Base-by-base conservation (phyloP, 192 early-diverging fungal species). In the Umbelopsis sp. region DNA sequence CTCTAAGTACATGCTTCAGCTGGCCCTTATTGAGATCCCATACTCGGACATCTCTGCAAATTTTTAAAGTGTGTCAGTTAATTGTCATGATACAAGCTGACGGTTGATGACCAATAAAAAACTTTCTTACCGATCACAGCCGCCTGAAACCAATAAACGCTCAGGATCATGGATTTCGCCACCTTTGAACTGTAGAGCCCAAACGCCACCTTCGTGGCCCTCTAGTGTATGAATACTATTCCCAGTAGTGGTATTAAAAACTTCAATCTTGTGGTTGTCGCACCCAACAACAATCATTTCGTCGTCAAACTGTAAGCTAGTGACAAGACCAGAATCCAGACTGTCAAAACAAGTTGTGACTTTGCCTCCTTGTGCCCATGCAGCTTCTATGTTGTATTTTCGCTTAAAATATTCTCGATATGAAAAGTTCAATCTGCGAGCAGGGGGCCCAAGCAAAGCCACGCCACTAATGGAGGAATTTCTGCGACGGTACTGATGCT, bases 301-400 rank as follows among this genome's bases (percentile, higher is more conserved):
- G n/a, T 88, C 86, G 68, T 97, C 97, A 86, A 98, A 94, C 78
- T 98, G 95, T 47, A 99, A 80, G 64, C 93, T 95, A 5, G 98
- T 99, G 18, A 98, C 96, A 7, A 98, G 91, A 66, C 83, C 85
- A 21, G 77, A 71, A 53, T 82, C 73, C 2, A 77, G 74, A 22
- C 79, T 72, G 37, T 90, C 84, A 22, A 93, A 88, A 64, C 90
- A 88, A 9, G 66, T 66, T 9, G 47, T 76, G 20, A 79, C 70
- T 16, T 77, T 78, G 23, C 77, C 80, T 49, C 84, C 86, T 41
- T 81, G 75, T 44, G 75, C 72, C 86, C 86, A 87, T 25, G 80
- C 76, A 12, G 78, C 55, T 49, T 79, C 78, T 27, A 87, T 85
- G 72, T 79, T 82, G 27, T 80, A 84, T 27, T 80, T 72, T n/a